A percentile compares a stretch with the other conserved stretches of the same genome.
Evolutionary conservation across 2,329 filamentous ascomycete species (phyloP).

Genomic region (Sporothrix euskadiensis): DNA sequence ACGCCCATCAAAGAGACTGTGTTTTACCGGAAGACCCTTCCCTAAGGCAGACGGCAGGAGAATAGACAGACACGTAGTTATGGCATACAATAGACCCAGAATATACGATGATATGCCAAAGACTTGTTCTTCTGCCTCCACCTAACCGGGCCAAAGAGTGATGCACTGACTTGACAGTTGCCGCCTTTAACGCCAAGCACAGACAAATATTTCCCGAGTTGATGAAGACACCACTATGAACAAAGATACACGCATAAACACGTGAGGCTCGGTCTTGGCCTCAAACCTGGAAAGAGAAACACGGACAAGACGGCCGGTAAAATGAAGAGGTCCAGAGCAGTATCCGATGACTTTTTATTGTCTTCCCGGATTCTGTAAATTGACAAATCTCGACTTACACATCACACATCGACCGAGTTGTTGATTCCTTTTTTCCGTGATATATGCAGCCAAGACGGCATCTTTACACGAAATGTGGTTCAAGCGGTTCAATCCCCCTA

Average conservation of each 20-base stretch:
- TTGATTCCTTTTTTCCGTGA: too few species aligned
- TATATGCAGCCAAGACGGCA: too few species aligned
- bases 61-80: neutral
- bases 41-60: neutral
- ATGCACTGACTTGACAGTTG: neutral
- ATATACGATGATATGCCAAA: neutral
- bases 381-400: too few species aligned
- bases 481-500: neutral
- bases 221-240: neutral
- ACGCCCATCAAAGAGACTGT: constrained; percentile 29
- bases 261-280: neutral
- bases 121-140: neutral
- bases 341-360: neutral
- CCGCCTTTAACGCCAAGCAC: neutral
- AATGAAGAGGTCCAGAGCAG: neutral
- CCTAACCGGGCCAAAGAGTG: neutral
- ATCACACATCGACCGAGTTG: too few species aligned
- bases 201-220: neutral
- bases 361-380: neutral
- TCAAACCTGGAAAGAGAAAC: neutral
- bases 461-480: neutral
- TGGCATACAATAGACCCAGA: neutral
- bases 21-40: constrained; percentile 21
- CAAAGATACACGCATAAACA: neutral
- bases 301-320: neutral